phyloP scores from a whole-genome alignment of 1,139 yeast species.

The Arxiozyma slooffiae region DNA sequence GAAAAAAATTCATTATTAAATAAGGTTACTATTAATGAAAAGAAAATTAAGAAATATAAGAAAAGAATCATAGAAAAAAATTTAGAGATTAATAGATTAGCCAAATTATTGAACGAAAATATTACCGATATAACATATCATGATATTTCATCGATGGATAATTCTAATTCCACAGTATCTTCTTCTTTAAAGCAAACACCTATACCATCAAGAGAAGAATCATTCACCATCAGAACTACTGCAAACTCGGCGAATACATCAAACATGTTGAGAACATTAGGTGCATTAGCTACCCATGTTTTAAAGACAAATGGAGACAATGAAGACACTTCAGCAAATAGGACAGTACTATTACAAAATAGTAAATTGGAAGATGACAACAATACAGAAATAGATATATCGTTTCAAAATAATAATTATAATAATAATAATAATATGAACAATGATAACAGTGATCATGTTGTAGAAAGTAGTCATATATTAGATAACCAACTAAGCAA shows the following conservation, averaged over 20 bases:
- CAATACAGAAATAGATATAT: slow-evolving; percentile 18
- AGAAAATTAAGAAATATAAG: slow-evolving; percentile 36
- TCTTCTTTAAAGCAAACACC: slow-evolving; percentile 2
- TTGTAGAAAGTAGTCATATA: not conserved
- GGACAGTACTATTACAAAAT: slow-evolving; percentile 15
- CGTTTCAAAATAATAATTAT: slow-evolving; percentile 6
- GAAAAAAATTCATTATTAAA: slow-evolving; percentile 33
- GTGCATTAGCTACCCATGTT: slow-evolving; percentile 40
- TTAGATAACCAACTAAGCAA: not conserved
- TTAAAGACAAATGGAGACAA: slow-evolving; percentile 26
- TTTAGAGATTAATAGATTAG: slow-evolving; percentile 32
- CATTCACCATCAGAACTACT: not conserved
- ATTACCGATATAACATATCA: slow-evolving; percentile 10
- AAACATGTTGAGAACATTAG: slow-evolving; percentile 38
- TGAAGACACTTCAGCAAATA: slow-evolving; percentile 20
- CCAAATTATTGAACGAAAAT: slow-evolving; percentile 20
- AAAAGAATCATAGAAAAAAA: slow-evolving; percentile 36
- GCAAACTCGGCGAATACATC: slow-evolving; percentile 9
- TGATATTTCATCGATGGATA: slow-evolving; percentile 9
- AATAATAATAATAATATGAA: not conserved
- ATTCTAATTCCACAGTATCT: slow-evolving; percentile 8
- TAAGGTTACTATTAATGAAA: slow-evolving; percentile 34
- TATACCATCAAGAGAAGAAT: not conserved
- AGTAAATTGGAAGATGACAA: slow-evolving; percentile 13
- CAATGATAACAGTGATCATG: not conserved